Percentiles rank a stretch among this genome's conserved stretches.
phyloP scores from a whole-genome alignment of 805 yeast species.

The Nakazawaea siamensis region DNA sequence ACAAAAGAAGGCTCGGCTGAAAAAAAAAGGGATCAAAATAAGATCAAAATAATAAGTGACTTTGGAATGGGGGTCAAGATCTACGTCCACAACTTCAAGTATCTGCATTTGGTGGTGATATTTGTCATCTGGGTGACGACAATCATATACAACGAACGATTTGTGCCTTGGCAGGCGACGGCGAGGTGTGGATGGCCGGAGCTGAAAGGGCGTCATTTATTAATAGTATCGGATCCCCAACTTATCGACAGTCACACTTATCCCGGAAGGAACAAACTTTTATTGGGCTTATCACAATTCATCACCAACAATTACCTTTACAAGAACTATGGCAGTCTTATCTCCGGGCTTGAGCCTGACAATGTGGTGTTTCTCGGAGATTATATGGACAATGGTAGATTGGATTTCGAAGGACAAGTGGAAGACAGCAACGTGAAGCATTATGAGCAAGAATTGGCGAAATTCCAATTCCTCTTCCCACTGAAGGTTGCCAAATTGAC shows the following conservation, averaged over 20 bases:
- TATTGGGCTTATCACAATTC: slow-evolving; percentile 46
- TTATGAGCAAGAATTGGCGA: slow-evolving; percentile 49
- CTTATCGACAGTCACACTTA: slow-evolving; percentile 82
- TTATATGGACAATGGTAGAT: slow-evolving; percentile 85
- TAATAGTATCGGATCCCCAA: slow-evolving; percentile 89
- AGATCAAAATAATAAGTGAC: too few relatives aligned
- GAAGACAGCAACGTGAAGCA: slow-evolving; percentile 32
- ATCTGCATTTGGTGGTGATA: slow-evolving; percentile 14
- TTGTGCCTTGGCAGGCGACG: slow-evolving; percentile 1
- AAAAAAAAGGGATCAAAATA: too few relatives aligned
- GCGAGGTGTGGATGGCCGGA: slow-evolving; percentile 14
- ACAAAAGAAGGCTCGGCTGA: too few relatives aligned
- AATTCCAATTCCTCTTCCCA: slow-evolving; percentile 58
- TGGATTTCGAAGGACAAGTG: slow-evolving; percentile 54
- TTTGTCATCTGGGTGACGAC: slow-evolving; percentile 10
- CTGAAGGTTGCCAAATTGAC: not conserved
- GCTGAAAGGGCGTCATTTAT: slow-evolving; percentile 4
- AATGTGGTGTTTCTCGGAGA: slow-evolving; percentile 81
- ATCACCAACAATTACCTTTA: slow-evolving; percentile 74
- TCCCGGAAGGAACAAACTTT: slow-evolving; percentile 52
- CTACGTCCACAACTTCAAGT: slow-evolving; percentile 11
- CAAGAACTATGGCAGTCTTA: slow-evolving; percentile 62
- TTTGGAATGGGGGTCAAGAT: slow-evolving; percentile 7
- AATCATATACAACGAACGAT: slow-evolving; percentile 4
- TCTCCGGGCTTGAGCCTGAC: slow-evolving; percentile 59